Evolutionary conservation across 345 rosid genomes (phyloP).

Genomic region (Camelina hispida): DNA sequence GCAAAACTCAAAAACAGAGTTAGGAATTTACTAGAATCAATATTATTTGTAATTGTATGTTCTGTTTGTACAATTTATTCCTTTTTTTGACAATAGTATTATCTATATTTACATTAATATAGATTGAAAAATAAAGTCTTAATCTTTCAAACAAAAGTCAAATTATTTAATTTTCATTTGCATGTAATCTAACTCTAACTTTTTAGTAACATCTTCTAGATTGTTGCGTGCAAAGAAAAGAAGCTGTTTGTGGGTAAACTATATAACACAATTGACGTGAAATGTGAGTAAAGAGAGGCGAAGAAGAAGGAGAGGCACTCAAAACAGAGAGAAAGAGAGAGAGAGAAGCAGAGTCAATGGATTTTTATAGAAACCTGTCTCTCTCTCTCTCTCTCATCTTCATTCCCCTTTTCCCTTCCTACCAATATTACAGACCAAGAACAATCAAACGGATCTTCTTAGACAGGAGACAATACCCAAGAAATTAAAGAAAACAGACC

Average conservation of each 20-base stretch:
- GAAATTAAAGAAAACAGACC: slow-evolving; percentile 1
- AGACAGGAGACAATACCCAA: neutral
- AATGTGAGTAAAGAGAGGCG: slow-evolving; percentile 34
- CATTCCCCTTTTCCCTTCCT: neutral
- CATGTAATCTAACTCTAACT: too few relatives aligned
- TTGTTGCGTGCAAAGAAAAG: slow-evolving; percentile 11
- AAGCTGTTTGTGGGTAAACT: neutral
- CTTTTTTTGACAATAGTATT: neutral
- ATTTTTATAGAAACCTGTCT: slow-evolving; percentile 31
- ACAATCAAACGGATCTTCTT: slow-evolving; percentile 5
- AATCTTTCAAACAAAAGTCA: neutral
- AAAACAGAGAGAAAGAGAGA: slow-evolving; percentile 17
- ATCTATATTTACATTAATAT: neutral
- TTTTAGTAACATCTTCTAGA: neutral
- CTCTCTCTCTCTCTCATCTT: slow-evolving; percentile 2
- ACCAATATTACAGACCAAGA: slow-evolving; percentile 4
- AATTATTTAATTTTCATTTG: too few relatives aligned
- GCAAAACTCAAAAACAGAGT: neutral
- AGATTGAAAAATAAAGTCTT: neutral
- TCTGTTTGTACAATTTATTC: neutral
- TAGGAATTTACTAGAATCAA: neutral
- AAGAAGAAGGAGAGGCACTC: slow-evolving; percentile 41
- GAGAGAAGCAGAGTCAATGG: slow-evolving; percentile 28
- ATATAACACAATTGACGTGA: neutral
- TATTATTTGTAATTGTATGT: neutral